Conservation (phyloP, 148 eudicot genomes). For the Rhododendron simsii region DNA sequence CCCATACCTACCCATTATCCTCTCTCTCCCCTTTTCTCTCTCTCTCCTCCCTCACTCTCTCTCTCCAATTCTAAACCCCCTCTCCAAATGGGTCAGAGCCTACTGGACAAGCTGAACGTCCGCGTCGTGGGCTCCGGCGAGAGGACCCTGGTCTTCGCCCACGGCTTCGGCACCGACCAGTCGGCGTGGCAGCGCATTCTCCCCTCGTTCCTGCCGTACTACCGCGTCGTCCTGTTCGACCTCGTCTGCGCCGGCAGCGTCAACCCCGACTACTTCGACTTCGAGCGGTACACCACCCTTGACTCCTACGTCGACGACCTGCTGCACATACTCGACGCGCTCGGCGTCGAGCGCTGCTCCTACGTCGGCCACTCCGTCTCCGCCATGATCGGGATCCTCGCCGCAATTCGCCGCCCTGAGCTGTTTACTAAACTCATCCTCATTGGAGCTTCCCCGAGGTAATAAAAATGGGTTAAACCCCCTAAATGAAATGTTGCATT, state of each 20-base stretch:
- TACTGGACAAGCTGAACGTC: conserved; percentile 66
- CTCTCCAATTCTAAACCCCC: neutral
- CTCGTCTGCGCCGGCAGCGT: conserved; percentile 94
- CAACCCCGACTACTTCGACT: conserved; percentile 82
- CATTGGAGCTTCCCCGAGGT: conserved; percentile 78
- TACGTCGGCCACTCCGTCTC: conserved; percentile 63
- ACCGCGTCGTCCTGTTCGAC: conserved; percentile 68
- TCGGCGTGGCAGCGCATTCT: conserved; percentile 90
- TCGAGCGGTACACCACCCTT: conserved; percentile 67
- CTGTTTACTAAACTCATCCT: conserved; percentile 49
- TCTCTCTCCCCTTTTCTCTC: neutral
- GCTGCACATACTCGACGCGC: conserved; percentile 56
- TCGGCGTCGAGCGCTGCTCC: conserved; percentile 47
- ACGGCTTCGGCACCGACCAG: conserved; percentile 92
- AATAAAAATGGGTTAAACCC: neutral
- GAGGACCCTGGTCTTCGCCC: conserved; percentile 58
- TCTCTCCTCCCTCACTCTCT: neutral
- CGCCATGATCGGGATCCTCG: conserved; percentile 50
- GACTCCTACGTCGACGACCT: conserved; percentile 85
- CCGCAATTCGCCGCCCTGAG: conserved; percentile 48
- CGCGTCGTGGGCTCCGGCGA: conserved; percentile 66
- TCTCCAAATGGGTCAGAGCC: conserved; percentile 45
- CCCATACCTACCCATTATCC: neutral
- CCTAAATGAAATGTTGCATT: neutral
- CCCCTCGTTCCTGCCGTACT: conserved; percentile 50